These are phyloP conservation scores for Talaromyces sp. DNA, from an alignment of 2,329 filamentous ascomycete species.

Conservation along the genomic window DNA sequence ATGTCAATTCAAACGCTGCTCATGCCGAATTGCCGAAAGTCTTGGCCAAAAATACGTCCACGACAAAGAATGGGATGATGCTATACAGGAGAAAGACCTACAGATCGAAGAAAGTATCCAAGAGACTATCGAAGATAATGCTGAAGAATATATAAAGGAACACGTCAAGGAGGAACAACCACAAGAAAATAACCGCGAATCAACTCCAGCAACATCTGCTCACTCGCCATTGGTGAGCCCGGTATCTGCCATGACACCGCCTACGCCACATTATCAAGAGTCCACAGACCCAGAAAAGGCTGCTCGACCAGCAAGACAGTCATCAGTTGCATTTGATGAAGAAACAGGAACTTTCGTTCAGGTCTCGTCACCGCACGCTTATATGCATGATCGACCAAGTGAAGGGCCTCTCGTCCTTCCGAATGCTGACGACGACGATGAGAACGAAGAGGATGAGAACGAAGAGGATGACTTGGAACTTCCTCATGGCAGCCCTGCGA, in stretches of 20 bases:
- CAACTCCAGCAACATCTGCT: slow-evolving; percentile 9
- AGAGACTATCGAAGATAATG: not conserved
- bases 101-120: slow-evolving; percentile 14
- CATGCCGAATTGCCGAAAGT: slow-evolving; percentile 45
- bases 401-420: slow-evolving; percentile 22
- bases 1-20: slow-evolving; percentile 48
- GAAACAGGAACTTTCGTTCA: slow-evolving; percentile 43
- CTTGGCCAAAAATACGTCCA: slow-evolving; percentile 40
- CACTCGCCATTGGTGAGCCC: slow-evolving; percentile 19
- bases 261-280: slow-evolving; percentile 16
- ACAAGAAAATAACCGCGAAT: slow-evolving; percentile 8
- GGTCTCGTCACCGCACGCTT: slow-evolving; percentile 34
- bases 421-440: slow-evolving; percentile 7
- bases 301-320: slow-evolving; percentile 29
- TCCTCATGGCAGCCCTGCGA: not conserved
- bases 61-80: slow-evolving; percentile 32
- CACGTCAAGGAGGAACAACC: slow-evolving; percentile 2
- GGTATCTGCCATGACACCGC: slow-evolving; percentile 17
- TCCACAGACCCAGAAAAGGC: slow-evolving; percentile 14
- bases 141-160: not conserved
- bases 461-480: slow-evolving; percentile 1
- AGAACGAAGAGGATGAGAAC: not conserved
- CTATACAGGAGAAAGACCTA: slow-evolving; percentile 8
- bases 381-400: slow-evolving; percentile 25
- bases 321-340: slow-evolving; percentile 42